phyloP scores from a whole-genome alignment of 768 basidiomycete species.

The Mycena capillaripes region DNA sequence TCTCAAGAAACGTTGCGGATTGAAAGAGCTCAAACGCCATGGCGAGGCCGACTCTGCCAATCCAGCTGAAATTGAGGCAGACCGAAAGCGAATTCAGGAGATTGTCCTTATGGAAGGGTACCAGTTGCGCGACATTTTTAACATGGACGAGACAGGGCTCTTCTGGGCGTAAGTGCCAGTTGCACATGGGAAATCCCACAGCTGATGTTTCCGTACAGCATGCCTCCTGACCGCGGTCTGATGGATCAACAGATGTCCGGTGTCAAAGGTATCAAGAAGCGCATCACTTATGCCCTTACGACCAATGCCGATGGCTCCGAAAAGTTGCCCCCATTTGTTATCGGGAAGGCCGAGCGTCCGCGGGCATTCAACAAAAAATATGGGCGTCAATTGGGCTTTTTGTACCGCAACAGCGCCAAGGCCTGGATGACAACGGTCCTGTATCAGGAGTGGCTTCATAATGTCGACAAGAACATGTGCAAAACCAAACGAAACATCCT shows the following conservation, averaged over 20 bases:
- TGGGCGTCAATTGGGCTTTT: conserved; percentile 37
- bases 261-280: conserved; percentile 36
- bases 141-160: conserved; percentile 51
- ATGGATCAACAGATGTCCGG: conserved; percentile 32
- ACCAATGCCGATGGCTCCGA: conserved; percentile 39
- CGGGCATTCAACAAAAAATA: conserved; percentile 37
- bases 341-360: conserved; percentile 37
- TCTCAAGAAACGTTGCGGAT: conserved; percentile 42
- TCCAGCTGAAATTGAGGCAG: conserved; percentile 39
- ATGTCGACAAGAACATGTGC: conserved; percentile 33
- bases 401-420: conserved; percentile 41
- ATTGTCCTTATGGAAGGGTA: conserved; percentile 46
- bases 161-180: conserved; percentile 51
- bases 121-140: conserved; percentile 48
- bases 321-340: conserved; percentile 32
- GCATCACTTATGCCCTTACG: conserved; percentile 38
- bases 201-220: background rate
- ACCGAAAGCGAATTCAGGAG: conserved; percentile 42
- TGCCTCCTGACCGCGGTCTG: conserved; percentile 38
- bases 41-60: conserved; percentile 50
- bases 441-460: conserved; percentile 39
- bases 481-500: conserved; percentile 35
- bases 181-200: background rate
- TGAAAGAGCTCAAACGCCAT: conserved; percentile 45
- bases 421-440: conserved; percentile 41